Base-by-base conservation (phyloP, 345 rosid species). In the Hibiscus tridactylites region DNA sequence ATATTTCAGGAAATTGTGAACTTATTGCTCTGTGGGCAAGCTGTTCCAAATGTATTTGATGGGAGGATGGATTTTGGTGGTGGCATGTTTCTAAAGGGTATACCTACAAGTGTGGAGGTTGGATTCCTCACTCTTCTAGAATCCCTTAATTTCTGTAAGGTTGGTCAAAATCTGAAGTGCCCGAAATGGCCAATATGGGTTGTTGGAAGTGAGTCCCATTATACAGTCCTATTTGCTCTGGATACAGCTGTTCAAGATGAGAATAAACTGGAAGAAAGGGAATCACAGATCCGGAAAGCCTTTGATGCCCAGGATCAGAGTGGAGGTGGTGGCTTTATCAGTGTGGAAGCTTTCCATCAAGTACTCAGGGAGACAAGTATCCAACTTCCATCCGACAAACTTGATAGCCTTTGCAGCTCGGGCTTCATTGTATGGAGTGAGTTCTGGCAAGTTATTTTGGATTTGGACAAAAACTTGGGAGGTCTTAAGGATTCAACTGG, bases 111-210 rank as follows among this genome's bases (percentile, higher is more conserved):
- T 17, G 97, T 89, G 62, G 99, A 96, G 76, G 99, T 96, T 75
- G 99, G 98, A 61, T 96, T 96, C 79, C 94, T 96, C 62, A 96
- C 99, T 44, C 84, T 96, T 72, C 83, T 96, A 54, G 99, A 96
- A 79, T 96, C 96, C 19, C 96, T 96, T 65, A 88, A 89, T 71
- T 89, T 92, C 81, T 96, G 99, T 68, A 96, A 91, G 85, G 99
- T 96, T n/a, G 99, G 99, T 15, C 97, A 87, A 79, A 77, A 87
- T 84, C 87, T 96, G 35, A 96, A 96, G 80, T 85, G 85, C 81
- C 99, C 99, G 44, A 87, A 74, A 69, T 95, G 98, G 99, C 99
- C 99, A 21, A 96, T 96, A 85, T 96, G 98, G 99, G 98, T 96
- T 69, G 83, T 95, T 75, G 99, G 99, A 5, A 95, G 99, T 54